Evolutionary conservation across 305 asterid genomes (phyloP), one percentile per base, ranked within the genome.

Genomic region (Solanum aculeatissimum): DNA sequence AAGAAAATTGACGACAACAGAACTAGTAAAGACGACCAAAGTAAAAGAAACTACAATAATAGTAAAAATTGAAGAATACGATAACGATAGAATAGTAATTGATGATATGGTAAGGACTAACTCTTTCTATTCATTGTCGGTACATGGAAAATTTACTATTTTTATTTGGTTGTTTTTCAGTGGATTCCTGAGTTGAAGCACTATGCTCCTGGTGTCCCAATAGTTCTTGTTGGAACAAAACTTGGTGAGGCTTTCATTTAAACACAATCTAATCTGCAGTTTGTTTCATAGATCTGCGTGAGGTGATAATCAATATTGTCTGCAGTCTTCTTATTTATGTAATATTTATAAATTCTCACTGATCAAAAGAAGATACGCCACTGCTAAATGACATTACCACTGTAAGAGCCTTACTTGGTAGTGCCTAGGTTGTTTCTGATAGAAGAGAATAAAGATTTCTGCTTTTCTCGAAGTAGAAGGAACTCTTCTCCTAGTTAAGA

Each of bases 151-250:
- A 13, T 14, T 77, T 57, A 62, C 47, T 29, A 21, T 35, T n/a
- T 77, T 60, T 80, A 29, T 75, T 32, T 84, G 60, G 47, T 66
- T 66, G 7, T 65, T 40, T 40, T 83, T 66, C 82, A 86, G 88
- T 86, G 88, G 88, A 86, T 86, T 63, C 86, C 88, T 21, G 88
- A 86, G 82, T 80, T 86, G 86, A 84, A 84, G 84, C 88, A 86
- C 83, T 86, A 86, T 68, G 88, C 88, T 32, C 88, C 88, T 68
- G 86, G 86, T 54, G 88, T 86, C 55, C 88, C 88, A 11, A 86
- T 86, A 27, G 86, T 86, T 70, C 88, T 86, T 71, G 88, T 86
- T 83, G 88, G 88, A 83, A 86, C 86, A 42, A 86, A 86, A 79
- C 88, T 86, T 49, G 88, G 88, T 86, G 82, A 68, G 88, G 35